A percentile compares a stretch with the other conserved stretches of the same genome.
Conservation (phyloP, 1,284 basidiomycete species). For the Papiliotrema terrestris region DNA sequence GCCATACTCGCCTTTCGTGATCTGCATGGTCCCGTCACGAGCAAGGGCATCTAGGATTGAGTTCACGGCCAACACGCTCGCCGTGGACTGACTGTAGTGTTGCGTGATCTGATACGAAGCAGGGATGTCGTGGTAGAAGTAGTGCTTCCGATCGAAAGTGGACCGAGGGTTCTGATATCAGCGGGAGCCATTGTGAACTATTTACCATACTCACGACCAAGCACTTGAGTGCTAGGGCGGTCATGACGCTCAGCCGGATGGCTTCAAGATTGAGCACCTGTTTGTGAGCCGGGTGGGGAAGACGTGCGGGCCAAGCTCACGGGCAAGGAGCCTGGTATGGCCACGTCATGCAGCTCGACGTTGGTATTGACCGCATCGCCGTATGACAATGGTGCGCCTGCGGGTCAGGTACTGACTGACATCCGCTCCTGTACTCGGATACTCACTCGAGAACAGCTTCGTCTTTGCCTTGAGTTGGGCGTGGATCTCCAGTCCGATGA, state of each 20-base stretch:
- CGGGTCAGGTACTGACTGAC: neutral
- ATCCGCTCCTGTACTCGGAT: no score
- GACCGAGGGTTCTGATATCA: slow-evolving; percentile 59
- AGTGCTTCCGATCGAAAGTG: slow-evolving; percentile 94
- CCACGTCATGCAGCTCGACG: slow-evolving; percentile 81
- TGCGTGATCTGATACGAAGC: slow-evolving; percentile 97
- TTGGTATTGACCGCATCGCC: slow-evolving; percentile 56
- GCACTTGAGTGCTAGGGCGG: slow-evolving; percentile 76
- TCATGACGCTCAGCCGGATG: slow-evolving; percentile 73
- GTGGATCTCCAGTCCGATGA: slow-evolving; percentile 94
- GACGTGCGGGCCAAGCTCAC: slow-evolving; percentile 52
- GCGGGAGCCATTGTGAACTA: no score
- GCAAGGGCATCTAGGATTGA: slow-evolving; percentile 68
- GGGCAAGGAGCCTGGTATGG: slow-evolving; percentile 88
- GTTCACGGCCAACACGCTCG: neutral
- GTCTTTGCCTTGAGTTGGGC: slow-evolving; percentile 81
- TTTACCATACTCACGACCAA: slow-evolving; percentile 56
- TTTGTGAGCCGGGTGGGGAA: neutral
- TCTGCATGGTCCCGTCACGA: slow-evolving; percentile 60
- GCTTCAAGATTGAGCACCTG: slow-evolving; percentile 75
- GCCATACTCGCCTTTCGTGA: slow-evolving; percentile 47
- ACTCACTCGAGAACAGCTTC: slow-evolving; percentile 86
- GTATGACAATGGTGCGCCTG: slow-evolving; percentile 31
- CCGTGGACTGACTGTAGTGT: slow-evolving; percentile 64
- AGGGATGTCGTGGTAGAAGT: slow-evolving; percentile 94